Conservation (phyloP, 208 protist species). For the Histomonas meleagridis region DNA sequence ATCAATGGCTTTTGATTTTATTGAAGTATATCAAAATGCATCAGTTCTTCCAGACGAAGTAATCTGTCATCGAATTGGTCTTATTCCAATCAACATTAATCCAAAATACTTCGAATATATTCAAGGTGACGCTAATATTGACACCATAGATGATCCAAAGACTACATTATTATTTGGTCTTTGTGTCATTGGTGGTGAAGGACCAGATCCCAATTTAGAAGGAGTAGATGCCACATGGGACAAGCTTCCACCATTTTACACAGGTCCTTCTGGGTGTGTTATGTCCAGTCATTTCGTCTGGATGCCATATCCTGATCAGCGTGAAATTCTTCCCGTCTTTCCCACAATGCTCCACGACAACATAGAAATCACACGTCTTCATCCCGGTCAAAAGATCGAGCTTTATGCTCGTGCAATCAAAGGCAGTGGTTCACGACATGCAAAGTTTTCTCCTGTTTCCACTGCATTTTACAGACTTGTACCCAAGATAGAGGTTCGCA, state of each 20-base stretch:
- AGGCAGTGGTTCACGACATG: constrained; percentile 81
- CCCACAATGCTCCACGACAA: constrained; percentile 67
- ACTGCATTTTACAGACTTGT: constrained; percentile 82
- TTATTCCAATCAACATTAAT: constrained; percentile 48
- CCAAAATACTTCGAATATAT: not conserved
- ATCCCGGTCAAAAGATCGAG: constrained; percentile 77
- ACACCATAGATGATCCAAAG: no score
- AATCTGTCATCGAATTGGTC: constrained; percentile 75
- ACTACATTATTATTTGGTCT: not conserved
- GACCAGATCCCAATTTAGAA: not conserved
- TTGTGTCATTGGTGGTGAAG: not conserved
- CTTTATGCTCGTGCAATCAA: constrained; percentile 75
- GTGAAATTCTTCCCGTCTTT: not conserved
- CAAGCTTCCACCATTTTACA: not conserved
- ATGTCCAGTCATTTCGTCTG: not conserved
- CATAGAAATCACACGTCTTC: constrained; percentile 86
- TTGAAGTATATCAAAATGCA: constrained; percentile 81
- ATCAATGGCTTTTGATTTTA: not conserved
- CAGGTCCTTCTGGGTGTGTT: not conserved
- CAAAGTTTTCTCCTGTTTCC: constrained; percentile 90
- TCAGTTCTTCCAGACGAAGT: constrained; percentile 87
- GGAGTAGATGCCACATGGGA: not conserved
- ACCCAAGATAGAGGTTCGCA: constrained; percentile 68
- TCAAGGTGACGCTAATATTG: not conserved
- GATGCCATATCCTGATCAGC: not conserved